Evolutionary conservation across 768 basidiomycete genomes (phyloP), one percentile per base, ranked within the genome.

Genomic region (Leccinum variicolor): DNA sequence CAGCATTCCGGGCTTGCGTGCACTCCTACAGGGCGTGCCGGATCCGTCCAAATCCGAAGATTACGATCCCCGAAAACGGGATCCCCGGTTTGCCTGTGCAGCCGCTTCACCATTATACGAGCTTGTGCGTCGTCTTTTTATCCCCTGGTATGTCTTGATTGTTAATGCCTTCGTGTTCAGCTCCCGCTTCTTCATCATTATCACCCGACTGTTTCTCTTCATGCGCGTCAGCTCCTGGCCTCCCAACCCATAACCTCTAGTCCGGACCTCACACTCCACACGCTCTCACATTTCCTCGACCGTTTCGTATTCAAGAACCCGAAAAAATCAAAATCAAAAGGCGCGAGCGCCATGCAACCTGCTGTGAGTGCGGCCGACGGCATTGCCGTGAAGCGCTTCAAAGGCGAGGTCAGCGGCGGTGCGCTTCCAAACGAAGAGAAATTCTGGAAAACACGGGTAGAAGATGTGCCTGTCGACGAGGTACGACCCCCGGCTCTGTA

Each of bases 271-370:
- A 86, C 91, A 10, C 85, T 94, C 56, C 94, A 97, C 75, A 95
- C 94, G 1, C 83, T 98, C 23, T 87, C 91, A 1, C 92, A 94
- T 66, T 98, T 99, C 83, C 82, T 98, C 41, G 97, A 98, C 69
- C 85, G 95, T 3, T 98, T 98, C 75, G 92, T 98, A 45, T 98
- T 93, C 78, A 92, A 94, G 73, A 98, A 98, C 70, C 87, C 94
- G 1, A 98, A 98, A 76, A 86, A 88, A 64, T 61, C 74, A 2
- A 79, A 77, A 55, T 75, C 82, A 8, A 88, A 86, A 67, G 95
- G 94, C n/a, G 79, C 84, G 0, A 92, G 89, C 60, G 90, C 91
- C 54, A 98, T 98, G 97, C 96, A 99, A 74, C 94, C 94, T n/a
- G 85, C 87, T 1, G 89, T 89, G 6, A 81, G 80, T 50, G 79